Percentiles rank a stretch among this genome's conserved stretches.
These are phyloP conservation scores for Taiozyma sp. DNA, from an alignment of 1,139 yeast species.

Conservation along the genomic window DNA sequence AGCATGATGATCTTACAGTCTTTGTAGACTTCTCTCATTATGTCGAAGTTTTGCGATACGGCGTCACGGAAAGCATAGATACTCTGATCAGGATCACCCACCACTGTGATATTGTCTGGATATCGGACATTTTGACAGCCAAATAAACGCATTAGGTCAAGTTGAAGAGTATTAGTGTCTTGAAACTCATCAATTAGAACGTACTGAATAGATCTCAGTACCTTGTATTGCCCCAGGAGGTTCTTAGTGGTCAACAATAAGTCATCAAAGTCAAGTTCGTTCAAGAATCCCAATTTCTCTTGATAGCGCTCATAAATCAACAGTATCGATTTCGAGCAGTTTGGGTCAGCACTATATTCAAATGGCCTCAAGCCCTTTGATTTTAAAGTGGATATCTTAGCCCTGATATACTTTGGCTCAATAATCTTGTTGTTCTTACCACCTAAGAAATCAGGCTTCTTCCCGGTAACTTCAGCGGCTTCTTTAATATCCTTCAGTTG, in stretches of 20 bases:
- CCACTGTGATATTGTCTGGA: constrained; percentile 64
- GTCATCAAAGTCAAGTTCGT: constrained; percentile 78
- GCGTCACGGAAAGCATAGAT: constrained; percentile 89
- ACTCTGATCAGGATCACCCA: constrained; percentile 96
- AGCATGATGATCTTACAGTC: constrained; percentile 38
- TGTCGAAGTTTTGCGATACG: constrained; percentile 55
- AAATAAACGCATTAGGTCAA: constrained; percentile 58
- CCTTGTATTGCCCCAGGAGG: constrained; percentile 42
- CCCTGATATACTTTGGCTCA: constrained; percentile 31
- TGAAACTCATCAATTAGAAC: constrained; percentile 93
- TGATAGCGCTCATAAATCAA: constrained; percentile 51
- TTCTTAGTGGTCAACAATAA: constrained; percentile 51
- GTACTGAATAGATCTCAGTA: constrained; percentile 50
- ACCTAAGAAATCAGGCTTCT: constrained; percentile 16
- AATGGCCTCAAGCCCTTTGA: constrained; percentile 40
- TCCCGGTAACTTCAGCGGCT: constrained; percentile 15
- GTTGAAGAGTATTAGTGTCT: constrained; percentile 78
- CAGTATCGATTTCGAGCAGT: constrained; percentile 28
- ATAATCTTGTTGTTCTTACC: constrained; percentile 10
- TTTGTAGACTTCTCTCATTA: constrained; percentile 47
- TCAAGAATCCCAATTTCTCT: constrained; percentile 31
- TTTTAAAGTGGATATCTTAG: constrained; percentile 48
- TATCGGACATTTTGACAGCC: constrained; percentile 34
- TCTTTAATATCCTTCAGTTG: constrained; percentile 27
- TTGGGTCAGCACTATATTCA: constrained; percentile 27